Evolutionary conservation across 768 basidiomycete genomes (phyloP).

Genomic region (Termitomyces sp.): DNA sequence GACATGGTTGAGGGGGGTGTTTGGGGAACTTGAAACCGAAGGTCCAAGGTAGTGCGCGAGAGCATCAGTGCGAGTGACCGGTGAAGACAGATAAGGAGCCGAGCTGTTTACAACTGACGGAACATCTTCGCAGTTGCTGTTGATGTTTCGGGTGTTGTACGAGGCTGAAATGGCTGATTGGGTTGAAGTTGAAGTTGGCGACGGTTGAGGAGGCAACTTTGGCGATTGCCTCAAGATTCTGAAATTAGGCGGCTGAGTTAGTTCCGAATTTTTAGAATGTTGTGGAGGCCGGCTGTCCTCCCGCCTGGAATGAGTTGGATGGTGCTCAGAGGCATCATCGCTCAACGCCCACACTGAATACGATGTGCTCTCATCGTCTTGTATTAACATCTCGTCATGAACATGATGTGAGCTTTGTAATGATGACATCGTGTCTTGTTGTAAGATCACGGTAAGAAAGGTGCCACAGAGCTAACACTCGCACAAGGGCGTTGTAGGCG

Average conservation of each 20-base stretch:
- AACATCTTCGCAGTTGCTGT: conserved; percentile 42
- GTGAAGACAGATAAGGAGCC: conserved; percentile 34
- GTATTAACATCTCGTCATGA: not conserved
- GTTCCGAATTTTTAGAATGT: conserved; percentile 31
- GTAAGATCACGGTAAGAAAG: not conserved
- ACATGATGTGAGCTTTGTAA: not conserved
- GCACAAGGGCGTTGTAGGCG: conserved; percentile 5
- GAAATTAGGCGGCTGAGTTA: conserved; percentile 46
- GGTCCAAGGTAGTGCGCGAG: conserved; percentile 43
- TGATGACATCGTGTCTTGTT: conserved; percentile 5
- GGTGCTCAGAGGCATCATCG: not conserved
- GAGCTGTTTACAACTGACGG: conserved; percentile 40
- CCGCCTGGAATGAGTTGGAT: not conserved
- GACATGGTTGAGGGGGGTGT: conserved; percentile 43
- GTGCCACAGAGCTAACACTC: conserved; percentile 4
- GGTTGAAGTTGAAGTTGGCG: conserved; percentile 21
- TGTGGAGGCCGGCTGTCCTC: not conserved
- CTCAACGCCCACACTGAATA: conserved; percentile 5
- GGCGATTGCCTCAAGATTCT: conserved; percentile 48
- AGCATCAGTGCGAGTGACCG: conserved; percentile 36
- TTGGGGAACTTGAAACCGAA: conserved; percentile 43
- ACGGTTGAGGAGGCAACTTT: conserved; percentile 38
- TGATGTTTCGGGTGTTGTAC: conserved; percentile 26
- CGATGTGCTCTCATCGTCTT: not conserved
- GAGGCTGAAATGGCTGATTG: conserved; percentile 48